phyloP scores from a whole-genome alignment of 2,329 filamentous ascomycete genomes.

The Sarocladiaceae sp. region DNA sequence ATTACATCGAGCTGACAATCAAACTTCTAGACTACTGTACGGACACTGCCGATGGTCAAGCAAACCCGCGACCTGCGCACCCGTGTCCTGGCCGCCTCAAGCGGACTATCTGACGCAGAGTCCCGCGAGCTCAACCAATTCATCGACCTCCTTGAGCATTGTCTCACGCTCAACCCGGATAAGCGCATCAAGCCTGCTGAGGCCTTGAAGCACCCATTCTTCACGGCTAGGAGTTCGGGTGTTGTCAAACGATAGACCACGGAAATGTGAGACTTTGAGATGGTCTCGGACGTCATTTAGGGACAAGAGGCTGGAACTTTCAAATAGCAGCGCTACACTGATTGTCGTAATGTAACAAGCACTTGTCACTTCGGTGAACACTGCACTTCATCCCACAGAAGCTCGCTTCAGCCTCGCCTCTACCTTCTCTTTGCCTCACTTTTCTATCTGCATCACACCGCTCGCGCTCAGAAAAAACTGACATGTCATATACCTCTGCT shows the following conservation, averaged over 20 bases:
- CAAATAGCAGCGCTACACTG: too few relatives aligned
- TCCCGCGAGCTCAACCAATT: slow-evolving; percentile 77
- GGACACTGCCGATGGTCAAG: slow-evolving; percentile 66
- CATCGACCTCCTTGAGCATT: slow-evolving; percentile 82
- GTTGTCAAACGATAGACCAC: slow-evolving; percentile 1
- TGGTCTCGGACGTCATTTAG: too few relatives aligned
- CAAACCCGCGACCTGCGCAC: slow-evolving; percentile 79
- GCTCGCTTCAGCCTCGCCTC: too few relatives aligned
- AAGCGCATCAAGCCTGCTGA: slow-evolving; percentile 85
- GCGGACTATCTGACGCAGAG: slow-evolving; percentile 70
- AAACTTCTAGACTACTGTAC: slow-evolving; percentile 57
- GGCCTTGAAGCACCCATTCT: slow-evolving; percentile 86
- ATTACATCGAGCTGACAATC: too few relatives aligned
- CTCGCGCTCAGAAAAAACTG: not conserved
- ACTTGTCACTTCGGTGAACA: too few relatives aligned
- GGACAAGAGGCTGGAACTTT: too few relatives aligned
- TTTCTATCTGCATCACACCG: not conserved
- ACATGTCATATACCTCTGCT: not conserved
- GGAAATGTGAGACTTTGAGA: too few relatives aligned
- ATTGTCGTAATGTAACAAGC: too few relatives aligned
- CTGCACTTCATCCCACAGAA: too few relatives aligned
- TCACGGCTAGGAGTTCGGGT: slow-evolving; percentile 38
- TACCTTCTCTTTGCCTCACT: not conserved
- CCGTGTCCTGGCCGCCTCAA: slow-evolving; percentile 64
- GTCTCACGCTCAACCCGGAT: slow-evolving; percentile 84